These are phyloP conservation scores for Ustilago bromivora DNA, from an alignment of 1,284 basidiomycete genomes.

Conservation along the genomic window DNA sequence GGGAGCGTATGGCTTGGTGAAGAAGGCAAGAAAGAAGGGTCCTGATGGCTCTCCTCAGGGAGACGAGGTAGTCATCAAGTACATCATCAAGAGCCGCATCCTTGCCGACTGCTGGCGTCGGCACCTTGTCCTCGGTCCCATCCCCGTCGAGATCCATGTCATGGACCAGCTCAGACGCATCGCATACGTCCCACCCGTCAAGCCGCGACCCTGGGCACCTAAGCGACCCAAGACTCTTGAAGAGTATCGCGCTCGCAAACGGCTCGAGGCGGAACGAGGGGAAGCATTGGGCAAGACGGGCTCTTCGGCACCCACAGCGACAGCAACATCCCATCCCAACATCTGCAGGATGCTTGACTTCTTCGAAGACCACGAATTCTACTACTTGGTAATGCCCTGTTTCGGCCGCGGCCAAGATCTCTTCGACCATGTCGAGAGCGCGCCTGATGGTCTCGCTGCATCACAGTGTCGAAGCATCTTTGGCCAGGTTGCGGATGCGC, in stretches of 20 bases:
- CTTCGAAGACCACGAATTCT: conserved; percentile 96
- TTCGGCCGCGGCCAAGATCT: conserved; percentile 78
- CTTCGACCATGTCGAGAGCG: conserved; percentile 92
- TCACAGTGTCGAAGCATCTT: conserved; percentile 84
- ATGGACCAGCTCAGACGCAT: conserved; percentile 85
- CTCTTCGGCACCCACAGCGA: conserved; percentile 1
- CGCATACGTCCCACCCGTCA: conserved; percentile 70
- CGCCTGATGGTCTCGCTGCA: conserved; percentile 85
- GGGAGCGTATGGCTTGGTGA: conserved; percentile 97
- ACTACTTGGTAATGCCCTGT: conserved; percentile 80
- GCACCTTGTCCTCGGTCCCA: conserved; percentile 92
- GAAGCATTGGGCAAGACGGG: background rate
- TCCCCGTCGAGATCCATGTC: conserved; percentile 98
- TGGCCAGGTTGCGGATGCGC: conserved; percentile 92
- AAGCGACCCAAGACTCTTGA: conserved; percentile 39
- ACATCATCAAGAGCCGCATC: conserved; percentile 97
- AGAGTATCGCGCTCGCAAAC: conserved; percentile 35
- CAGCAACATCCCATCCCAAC: conserved; percentile 77
- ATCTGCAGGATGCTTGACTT: conserved; percentile 95
- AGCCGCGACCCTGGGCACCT: conserved; percentile 54
- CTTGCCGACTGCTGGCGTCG: conserved; percentile 98
- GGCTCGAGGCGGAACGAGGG: conserved; percentile 25
- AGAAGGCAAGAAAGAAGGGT: conserved; percentile 84
- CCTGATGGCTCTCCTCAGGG: conserved; percentile 74
- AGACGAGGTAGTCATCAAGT: conserved; percentile 87